These are phyloP conservation scores for Diaporthe australafricana DNA, from an alignment of 2,329 filamentous ascomycete genomes.

Conservation along the genomic window DNA sequence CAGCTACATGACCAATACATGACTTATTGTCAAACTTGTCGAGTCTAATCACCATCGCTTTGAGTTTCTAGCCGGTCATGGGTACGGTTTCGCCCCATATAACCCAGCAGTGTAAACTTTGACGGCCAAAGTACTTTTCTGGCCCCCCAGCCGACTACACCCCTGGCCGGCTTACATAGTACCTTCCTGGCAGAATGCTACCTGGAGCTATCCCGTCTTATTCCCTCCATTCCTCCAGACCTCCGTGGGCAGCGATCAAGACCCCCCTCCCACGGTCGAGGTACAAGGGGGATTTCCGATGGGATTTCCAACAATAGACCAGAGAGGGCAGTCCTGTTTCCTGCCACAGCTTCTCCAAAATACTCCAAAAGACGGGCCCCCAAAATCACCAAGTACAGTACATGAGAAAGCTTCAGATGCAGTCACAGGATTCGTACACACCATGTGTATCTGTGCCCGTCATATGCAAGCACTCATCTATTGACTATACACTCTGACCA, in stretches of 20 bases:
- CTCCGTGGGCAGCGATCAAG: conserved; percentile 1
- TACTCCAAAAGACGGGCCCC: not conserved
- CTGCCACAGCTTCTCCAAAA: conserved; percentile 21
- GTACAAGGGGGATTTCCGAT: not conserved
- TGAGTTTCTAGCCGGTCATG: conserved; percentile 29
- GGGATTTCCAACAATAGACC: conserved; percentile 29
- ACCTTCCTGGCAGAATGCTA: conserved; percentile 2
- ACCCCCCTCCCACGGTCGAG: conserved; percentile 8
- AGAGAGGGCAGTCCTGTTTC: conserved; percentile 1
- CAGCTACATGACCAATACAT: conserved; percentile 30
- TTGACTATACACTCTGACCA: not conserved
- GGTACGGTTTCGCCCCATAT: conserved; percentile 29
- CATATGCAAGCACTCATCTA: too few relatives aligned
- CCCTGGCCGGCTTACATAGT: conserved; percentile 1
- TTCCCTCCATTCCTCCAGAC: conserved; percentile 7
- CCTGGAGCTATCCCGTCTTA: not conserved
- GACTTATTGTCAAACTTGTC: conserved; percentile 30
- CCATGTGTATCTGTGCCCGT: not conserved
- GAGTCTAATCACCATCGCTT: conserved; percentile 29
- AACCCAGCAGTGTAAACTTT: conserved; percentile 28
- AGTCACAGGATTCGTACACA: not conserved
- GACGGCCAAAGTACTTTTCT: conserved; percentile 28
- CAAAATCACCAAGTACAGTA: conserved; percentile 8
- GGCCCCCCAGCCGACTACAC: conserved; percentile 5
- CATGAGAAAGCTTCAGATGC: not conserved